Conservation (phyloP, 164 flowering plant genomes). For the Litsea cubeba region DNA sequence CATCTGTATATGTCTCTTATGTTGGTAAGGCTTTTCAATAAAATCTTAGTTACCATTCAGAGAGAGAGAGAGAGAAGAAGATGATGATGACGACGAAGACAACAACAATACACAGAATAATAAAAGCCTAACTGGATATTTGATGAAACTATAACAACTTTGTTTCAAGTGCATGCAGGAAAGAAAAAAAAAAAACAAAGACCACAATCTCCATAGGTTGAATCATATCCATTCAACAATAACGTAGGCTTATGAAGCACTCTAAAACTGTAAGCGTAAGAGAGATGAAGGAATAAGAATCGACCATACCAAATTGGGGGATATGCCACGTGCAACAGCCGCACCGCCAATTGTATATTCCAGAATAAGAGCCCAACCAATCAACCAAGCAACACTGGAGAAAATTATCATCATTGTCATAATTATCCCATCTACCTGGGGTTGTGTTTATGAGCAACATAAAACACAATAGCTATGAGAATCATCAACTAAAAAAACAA, state of each 20-base stretch:
- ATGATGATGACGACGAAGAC: background rate
- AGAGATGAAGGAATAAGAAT: background rate
- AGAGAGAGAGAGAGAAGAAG: background rate
- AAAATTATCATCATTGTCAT: no score
- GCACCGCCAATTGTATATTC: slow-evolving; percentile 95
- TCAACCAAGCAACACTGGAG: slow-evolving; percentile 86
- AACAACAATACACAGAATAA: no score
- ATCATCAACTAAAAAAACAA: slow-evolving; percentile 3
- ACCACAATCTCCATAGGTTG: no score
- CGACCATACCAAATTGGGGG: slow-evolving; percentile 78
- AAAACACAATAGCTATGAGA: slow-evolving; percentile 7
- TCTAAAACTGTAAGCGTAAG: background rate
- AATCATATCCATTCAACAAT: no score
- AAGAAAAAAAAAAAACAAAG: no score
- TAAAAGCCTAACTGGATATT: background rate
- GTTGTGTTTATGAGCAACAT: no score
- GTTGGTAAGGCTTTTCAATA: background rate
- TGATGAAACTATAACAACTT: background rate
- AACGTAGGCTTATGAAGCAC: background rate
- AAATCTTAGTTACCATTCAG: no score
- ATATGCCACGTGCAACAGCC: slow-evolving; percentile 95
- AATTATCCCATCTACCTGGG: no score
- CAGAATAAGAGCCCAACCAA: slow-evolving; percentile 94
- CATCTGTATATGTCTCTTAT: no score
- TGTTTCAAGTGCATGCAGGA: background rate